Evolutionary conservation across 768 basidiomycete genomes (phyloP).

Genomic region (Macrocybe gigantea): DNA sequence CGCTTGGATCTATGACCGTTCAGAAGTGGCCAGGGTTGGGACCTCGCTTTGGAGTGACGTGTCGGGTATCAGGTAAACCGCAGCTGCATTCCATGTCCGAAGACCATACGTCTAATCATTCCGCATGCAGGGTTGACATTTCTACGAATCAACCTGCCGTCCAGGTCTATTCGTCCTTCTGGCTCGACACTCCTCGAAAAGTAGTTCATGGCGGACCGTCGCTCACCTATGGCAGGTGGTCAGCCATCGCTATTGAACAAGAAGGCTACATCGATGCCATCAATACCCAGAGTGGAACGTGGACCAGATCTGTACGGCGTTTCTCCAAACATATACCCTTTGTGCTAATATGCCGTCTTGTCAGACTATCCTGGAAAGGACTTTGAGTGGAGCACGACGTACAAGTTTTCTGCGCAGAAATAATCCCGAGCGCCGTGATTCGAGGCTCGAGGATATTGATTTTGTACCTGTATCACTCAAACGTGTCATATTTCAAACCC

Average conservation of each 20-base stretch:
- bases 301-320: conserved; percentile 44
- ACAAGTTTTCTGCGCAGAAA: conserved; percentile 35
- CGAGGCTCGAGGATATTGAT: neutral
- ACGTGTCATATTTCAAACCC: too few species aligned
- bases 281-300: conserved; percentile 50
- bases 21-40: conserved; percentile 18
- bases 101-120: neutral
- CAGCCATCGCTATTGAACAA: conserved; percentile 48
- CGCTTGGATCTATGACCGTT: conserved; percentile 42
- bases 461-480: too few species aligned
- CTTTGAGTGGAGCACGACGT: conserved; percentile 41
- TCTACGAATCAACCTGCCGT: conserved; percentile 45
- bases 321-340: neutral
- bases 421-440: neutral
- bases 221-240: conserved; percentile 31
- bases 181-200: conserved; percentile 42
- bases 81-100: neutral
- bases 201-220: conserved; percentile 40
- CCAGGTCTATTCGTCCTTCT: conserved; percentile 43
- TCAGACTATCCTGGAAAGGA: conserved; percentile 36
- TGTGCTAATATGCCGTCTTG: neutral
- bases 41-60: conserved; percentile 40
- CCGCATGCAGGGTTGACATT: conserved; percentile 36
- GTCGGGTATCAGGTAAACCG: conserved; percentile 41
- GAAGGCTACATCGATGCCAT: conserved; percentile 50